A percentile compares a stretch with the other conserved stretches of the same genome.
These are phyloP conservation scores for Capsicum baccatum DNA, from an alignment of 257 asterid genomes.

Conservation along the genomic window DNA sequence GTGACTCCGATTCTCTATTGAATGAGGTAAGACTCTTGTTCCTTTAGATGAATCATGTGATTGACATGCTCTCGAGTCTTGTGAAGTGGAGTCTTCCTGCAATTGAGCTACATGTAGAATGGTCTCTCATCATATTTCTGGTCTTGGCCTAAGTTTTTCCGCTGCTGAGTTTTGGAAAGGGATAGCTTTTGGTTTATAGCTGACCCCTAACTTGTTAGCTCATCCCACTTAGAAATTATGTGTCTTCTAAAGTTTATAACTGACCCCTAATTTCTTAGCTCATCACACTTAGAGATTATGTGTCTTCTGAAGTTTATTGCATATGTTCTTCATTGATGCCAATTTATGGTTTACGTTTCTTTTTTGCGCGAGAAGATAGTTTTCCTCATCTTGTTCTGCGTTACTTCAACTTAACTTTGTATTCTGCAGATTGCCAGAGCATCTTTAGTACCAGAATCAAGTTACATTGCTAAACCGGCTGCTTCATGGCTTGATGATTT, in stretches of 20 bases:
- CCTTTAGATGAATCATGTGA: conserved; percentile 18
- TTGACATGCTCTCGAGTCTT: conserved; percentile 18
- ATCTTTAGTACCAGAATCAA: conserved; percentile 82
- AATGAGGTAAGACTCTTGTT: conserved; percentile 69
- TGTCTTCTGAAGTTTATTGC: conserved; percentile 7
- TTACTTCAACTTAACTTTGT: conserved; percentile 31
- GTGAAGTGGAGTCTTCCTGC: conserved; percentile 23
- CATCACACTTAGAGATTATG: conserved; percentile 20
- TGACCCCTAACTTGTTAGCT: background rate
- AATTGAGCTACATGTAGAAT: conserved; percentile 23
- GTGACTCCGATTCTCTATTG: conserved; percentile 87
- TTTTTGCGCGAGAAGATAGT: background rate
- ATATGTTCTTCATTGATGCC: background rate
- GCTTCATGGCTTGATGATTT: conserved; percentile 99
- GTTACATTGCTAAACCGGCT: conserved; percentile 98
- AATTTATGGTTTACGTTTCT: background rate
- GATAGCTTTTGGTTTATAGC: conserved; percentile 24
- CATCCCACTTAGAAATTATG: conserved; percentile 13
- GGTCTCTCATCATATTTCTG: background rate
- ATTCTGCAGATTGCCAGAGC: conserved; percentile 86
- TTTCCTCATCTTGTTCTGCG: conserved; percentile 22
- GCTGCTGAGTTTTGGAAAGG: background rate
- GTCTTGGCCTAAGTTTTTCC: background rate
- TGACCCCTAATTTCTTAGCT: background rate
- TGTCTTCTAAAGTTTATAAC: background rate